Base-by-base conservation (phyloP, 768 basidiomycete species). In the Tulasnella calospora region DNA sequence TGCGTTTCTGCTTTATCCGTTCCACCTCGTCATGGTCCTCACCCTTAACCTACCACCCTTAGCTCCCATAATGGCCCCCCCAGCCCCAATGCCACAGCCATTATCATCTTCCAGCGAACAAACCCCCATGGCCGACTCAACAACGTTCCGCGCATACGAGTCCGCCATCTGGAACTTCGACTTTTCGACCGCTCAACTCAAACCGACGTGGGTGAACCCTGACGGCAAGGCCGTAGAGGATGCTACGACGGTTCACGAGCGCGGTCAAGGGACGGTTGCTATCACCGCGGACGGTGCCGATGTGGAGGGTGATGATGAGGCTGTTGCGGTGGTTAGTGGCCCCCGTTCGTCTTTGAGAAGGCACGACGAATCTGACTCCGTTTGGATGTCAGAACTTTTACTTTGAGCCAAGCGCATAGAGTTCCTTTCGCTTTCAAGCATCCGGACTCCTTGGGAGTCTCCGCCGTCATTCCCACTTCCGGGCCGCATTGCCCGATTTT, bases 91-190 rank as follows among this genome's bases (percentile, higher is more conserved):
- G 27, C 30, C 61, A 3, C 61, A 67, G 3, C 21, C 7, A 33
- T 67, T 27, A 12, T 67, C 30, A 7, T 67, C 12, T 13, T 27
- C 61, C 4, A 33, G 61, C 27, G 61, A 67, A 9, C 61, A 67
- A 67, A 67, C 27, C 12, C 61, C 61, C 27, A 13, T 67, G 21
- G 12, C 21, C 27, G 61, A 33, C 13, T 67, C 61, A 17, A 21
- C 3, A 5, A n/a, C 61, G 27, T 67, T 74, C 73, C 30, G 44
- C 13, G 44, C 40, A 4, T 46, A 35, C 73, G 73, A 74, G 35
- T 44, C 73, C 44, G 36, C 73, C 3, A 74, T 74, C 44, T 74
- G 73, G 73, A 74, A 46, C 21, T 46, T 74, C 73, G 51, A 74
- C 73, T 35, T 35, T 15, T 47, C 73, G 3, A 46, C 73, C 73